Evolutionary conservation across 2,329 filamentous ascomycete species (phyloP).

Genomic region (Cytospora paraplurivora): DNA sequence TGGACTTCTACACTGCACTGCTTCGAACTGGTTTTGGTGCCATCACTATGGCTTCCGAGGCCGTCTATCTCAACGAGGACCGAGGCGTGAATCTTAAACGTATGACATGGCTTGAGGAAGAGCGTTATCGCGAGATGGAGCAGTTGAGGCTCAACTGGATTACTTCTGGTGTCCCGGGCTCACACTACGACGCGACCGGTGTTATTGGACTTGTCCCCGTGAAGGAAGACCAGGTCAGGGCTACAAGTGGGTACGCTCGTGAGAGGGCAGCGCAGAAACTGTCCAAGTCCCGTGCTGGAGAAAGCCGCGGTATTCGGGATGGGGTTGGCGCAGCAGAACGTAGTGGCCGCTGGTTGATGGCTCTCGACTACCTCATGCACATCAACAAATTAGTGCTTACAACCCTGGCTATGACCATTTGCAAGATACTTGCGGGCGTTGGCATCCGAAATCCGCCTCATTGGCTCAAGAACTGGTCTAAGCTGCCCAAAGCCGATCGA

Average conservation of each 20-base stretch:
- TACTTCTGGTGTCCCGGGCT: constrained; percentile 48
- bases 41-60: constrained; percentile 90
- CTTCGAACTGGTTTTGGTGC: constrained; percentile 84
- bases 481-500: constrained; percentile 38
- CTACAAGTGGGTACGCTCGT: constrained; percentile 64
- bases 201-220: constrained; percentile 59
- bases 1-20: constrained; percentile 94
- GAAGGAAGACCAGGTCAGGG: constrained; percentile 46
- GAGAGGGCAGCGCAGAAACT: constrained; percentile 68
- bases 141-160: constrained; percentile 55
- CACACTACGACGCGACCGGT: constrained; percentile 55
- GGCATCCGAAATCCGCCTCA: constrained; percentile 64
- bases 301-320: constrained; percentile 51
- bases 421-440: constrained; percentile 57
- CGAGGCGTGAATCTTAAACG: constrained; percentile 70
- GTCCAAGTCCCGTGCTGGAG: constrained; percentile 47
- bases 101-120: constrained; percentile 90
- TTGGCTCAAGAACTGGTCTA: constrained; percentile 61
- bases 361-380: constrained; percentile 72
- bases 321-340: constrained; percentile 80
- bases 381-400: constrained; percentile 68
- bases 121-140: constrained; percentile 77
- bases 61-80: constrained; percentile 93
- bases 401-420: constrained; percentile 56
- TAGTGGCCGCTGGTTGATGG: constrained; percentile 77